Base-by-base conservation (phyloP, 352 stramenopile genomes). In the Saprolegnia diclina region DNA sequence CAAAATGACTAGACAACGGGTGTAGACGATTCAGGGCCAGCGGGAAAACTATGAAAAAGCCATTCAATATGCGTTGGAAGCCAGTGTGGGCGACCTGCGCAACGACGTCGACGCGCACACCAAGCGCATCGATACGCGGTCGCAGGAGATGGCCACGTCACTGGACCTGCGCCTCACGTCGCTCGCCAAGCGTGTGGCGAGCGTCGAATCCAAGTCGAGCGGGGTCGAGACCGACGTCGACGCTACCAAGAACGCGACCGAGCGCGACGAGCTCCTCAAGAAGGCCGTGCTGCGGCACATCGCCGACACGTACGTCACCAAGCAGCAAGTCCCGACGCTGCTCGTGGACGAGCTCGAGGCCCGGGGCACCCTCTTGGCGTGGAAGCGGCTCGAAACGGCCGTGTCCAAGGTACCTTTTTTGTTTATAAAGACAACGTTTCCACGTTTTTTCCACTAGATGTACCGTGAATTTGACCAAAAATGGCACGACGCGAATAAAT, bases 1-100 rank as follows among this genome's bases (percentile, higher is more conserved):
- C n/a, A n/a, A n/a, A 57, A 64, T 75, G 26, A 61, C 85, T 37
- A 56, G 72, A 11, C 45, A 65, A 5, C 75, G 72, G 37, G 86
- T 85, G 73, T n/a, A 55, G 46, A 78, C 86, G 18, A 65, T 89
- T 10, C 78, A 88, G 24, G 73, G 72, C 46, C 75, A 77, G 16
- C 83, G 77, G 55, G 73, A 77, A 42, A 74, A 71, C 18, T 74
- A 88, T 54, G 77, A 90, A 53, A 74, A 81, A 54, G 77, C 85
- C 4, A 48, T 66, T 18, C 57, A 66, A 24, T 66, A 54, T 40
- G 57, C 57, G 24, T 78, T 82, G 21, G 72, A 90, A 42, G 52
- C 64, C 2, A 77, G 81, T n/a, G 61, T 91, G n/a, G 79, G 83
- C 40, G 73, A 85, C 26, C 54, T 91, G 45, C 77, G 76, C 22